Percentiles rank a stretch among this genome's conserved stretches.
Conservation (phyloP, 148 eudicot species). For the Oxyria digyna region DNA sequence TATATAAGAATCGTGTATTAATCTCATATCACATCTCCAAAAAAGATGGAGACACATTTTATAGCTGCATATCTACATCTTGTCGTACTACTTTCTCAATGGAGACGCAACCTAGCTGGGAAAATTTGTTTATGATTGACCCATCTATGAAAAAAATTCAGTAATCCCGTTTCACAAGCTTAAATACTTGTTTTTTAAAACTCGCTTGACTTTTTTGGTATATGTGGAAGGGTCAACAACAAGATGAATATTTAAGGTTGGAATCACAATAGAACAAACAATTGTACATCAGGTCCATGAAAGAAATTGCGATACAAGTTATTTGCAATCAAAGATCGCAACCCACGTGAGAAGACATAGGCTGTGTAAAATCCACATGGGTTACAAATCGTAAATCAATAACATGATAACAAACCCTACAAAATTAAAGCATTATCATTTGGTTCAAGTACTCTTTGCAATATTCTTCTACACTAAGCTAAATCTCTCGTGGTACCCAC, state of each 20-base stretch:
- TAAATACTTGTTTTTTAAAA: background rate
- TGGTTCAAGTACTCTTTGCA: conserved; percentile 7
- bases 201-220: too few species aligned
- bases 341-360: background rate
- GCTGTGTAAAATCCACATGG: background rate
- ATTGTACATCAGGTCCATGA: too few species aligned
- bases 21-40: background rate
- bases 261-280: too few species aligned
- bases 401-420: background rate
- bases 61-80: background rate
- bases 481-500: conserved; percentile 3
- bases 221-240: too few species aligned
- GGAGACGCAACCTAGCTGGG: background rate
- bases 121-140: background rate
- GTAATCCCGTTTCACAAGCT: background rate
- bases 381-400: background rate
- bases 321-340: too few species aligned
- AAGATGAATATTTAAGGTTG: too few species aligned
- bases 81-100: background rate
- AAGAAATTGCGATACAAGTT: too few species aligned
- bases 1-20: background rate
- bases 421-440: background rate
- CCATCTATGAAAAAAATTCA: background rate
- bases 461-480: conserved; percentile 1
- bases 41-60: background rate